A percentile compares a stretch with the other conserved stretches of the same genome.
phyloP scores from a whole-genome alignment of 2,329 filamentous ascomycete species.

The Curvularia hawaiiensis region DNA sequence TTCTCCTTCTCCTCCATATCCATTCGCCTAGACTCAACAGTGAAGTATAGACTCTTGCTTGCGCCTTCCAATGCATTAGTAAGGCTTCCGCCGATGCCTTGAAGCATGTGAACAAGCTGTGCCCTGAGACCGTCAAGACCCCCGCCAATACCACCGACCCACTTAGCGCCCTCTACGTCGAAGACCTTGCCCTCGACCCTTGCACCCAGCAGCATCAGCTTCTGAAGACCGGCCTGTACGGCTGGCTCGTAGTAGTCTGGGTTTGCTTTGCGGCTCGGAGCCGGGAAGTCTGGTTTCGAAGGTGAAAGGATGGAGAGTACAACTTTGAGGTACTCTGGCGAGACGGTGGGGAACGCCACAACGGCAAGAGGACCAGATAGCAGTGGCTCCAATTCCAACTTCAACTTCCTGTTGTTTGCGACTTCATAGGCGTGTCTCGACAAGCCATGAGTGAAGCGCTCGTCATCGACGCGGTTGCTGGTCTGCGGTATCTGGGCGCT shows the following conservation, averaged over 20 bases:
- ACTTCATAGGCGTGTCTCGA: conserved; percentile 60
- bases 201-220: conserved; percentile 84
- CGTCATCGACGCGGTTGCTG: conserved; percentile 52
- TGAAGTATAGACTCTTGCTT: conserved; percentile 82
- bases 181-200: conserved; percentile 85
- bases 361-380: conserved; percentile 81
- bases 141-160: conserved; percentile 78
- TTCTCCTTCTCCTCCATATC: conserved; percentile 77
- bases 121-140: conserved; percentile 80
- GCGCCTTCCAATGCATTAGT: conserved; percentile 80
- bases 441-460: conserved; percentile 63
- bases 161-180: conserved; percentile 72
- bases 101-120: conserved; percentile 81
- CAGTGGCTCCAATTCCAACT: conserved; percentile 72
- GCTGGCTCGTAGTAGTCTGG: conserved; percentile 80
- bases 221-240: conserved; percentile 82
- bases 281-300: conserved; percentile 70
- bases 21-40: conserved; percentile 79
- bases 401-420: conserved; percentile 56
- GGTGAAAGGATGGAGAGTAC: conserved; percentile 81
- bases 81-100: conserved; percentile 77
- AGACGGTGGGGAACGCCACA: conserved; percentile 80
- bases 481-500: conserved; percentile 42
- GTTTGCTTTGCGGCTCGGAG: conserved; percentile 74
- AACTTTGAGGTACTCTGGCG: conserved; percentile 81